Evolutionary conservation across 1,139 yeast genomes (phyloP).

Genomic region (Saccharomyces hybrid): DNA sequence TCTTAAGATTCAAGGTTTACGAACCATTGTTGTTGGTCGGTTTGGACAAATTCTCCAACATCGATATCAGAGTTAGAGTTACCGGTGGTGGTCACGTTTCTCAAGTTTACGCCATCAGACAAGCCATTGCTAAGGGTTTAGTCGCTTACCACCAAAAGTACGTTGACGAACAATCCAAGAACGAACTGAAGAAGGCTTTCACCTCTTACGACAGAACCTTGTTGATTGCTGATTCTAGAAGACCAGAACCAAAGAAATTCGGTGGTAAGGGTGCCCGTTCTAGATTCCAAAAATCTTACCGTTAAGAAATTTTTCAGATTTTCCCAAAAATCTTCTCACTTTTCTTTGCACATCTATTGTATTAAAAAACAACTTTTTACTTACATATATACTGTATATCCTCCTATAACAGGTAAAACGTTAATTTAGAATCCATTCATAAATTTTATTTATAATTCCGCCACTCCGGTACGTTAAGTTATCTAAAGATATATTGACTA

Average conservation of each 20-base stretch:
- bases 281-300: slow-evolving; percentile 99
- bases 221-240: slow-evolving; percentile 98
- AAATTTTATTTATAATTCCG: neutral
- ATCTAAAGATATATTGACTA: no score
- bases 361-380: slow-evolving; percentile 14
- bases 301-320: slow-evolving; percentile 46
- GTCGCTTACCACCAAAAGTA: slow-evolving; percentile 99
- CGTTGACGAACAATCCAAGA: slow-evolving; percentile 99
- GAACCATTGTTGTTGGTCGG: slow-evolving; percentile 98
- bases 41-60: slow-evolving; percentile 96
- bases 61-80: slow-evolving; percentile 98
- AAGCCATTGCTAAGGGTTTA: slow-evolving; percentile 99
- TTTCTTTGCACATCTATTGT: slow-evolving; percentile 7
- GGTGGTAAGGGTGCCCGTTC: slow-evolving; percentile 99
- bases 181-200: slow-evolving; percentile 97
- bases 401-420: slow-evolving; percentile 26
- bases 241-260: slow-evolving; percentile 99
- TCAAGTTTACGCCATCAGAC: slow-evolving; percentile 99
- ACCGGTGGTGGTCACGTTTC: slow-evolving; percentile 99
- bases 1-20: slow-evolving; percentile 98
- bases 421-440: neutral
- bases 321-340: slow-evolving; percentile 10
- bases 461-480: no score
- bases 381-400: slow-evolving; percentile 29
- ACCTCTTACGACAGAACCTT: slow-evolving; percentile 98